Percentiles rank a stretch among this genome's conserved stretches.
Evolutionary conservation across 139 green algal species (phyloP).

Genomic region (Closterium sp.): DNA sequence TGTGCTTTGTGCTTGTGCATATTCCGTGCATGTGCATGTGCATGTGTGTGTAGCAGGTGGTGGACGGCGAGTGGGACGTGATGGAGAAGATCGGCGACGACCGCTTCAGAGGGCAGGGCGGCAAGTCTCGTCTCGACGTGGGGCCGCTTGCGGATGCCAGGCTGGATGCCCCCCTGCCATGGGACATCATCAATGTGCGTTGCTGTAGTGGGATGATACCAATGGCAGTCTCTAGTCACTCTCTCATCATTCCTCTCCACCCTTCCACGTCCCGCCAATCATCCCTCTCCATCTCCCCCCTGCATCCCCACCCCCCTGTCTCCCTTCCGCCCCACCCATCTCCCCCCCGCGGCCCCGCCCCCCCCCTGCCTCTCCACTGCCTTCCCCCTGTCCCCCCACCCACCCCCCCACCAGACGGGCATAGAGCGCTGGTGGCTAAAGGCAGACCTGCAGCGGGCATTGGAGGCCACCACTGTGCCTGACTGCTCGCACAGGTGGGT

Average conservation of each 20-base stretch:
- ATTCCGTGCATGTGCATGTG: not conserved
- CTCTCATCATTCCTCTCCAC: no score
- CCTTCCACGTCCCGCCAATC: no score
- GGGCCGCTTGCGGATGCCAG: conserved; percentile 62
- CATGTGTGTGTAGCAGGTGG: no score
- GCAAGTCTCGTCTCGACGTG: conserved; percentile 69
- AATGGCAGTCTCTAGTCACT: no score
- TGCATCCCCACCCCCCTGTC: not conserved
- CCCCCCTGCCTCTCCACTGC: not conserved
- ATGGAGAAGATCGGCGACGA: conserved; percentile 68
- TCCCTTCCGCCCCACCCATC: not conserved
- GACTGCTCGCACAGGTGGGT: conserved; percentile 68
- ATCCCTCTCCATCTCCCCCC: not conserved
- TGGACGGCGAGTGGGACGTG: conserved; percentile 71
- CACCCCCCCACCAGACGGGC: conserved; percentile 37
- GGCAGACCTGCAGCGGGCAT: conserved; percentile 68
- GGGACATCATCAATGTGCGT: conserved; percentile 71
- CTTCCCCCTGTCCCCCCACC: not conserved
- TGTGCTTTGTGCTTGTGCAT: not conserved
- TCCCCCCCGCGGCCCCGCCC: not conserved
- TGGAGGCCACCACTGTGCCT: conserved; percentile 71
- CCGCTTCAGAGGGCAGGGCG: conserved; percentile 63
- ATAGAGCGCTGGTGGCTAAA: conserved; percentile 78
- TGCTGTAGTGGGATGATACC: not conserved
- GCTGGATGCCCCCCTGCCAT: conserved; percentile 71